These are phyloP conservation scores for Colletotrichum theobromicola DNA, from an alignment of 2,329 filamentous ascomycete species.

Conservation along the genomic window DNA sequence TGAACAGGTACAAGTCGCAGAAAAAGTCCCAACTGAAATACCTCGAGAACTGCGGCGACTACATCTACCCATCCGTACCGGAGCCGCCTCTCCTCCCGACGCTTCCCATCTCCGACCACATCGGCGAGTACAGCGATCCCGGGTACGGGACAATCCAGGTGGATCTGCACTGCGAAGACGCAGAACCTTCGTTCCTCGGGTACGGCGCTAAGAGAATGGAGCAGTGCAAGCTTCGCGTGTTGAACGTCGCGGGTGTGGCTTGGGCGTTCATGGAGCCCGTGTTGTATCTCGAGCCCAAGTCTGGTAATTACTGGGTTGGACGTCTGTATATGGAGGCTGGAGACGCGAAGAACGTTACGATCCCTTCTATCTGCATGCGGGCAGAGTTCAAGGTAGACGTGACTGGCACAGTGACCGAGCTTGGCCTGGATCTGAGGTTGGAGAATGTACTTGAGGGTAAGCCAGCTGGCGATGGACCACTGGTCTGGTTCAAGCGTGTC, in stretches of 20 bases:
- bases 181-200: neutral
- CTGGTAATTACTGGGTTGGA: constrained; percentile 25
- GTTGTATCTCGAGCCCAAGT: constrained; percentile 19
- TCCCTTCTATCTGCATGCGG: neutral
- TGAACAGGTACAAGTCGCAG: neutral
- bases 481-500: constrained; percentile 4
- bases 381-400: neutral
- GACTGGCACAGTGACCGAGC: neutral
- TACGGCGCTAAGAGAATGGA: neutral
- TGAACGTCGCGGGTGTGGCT: neutral
- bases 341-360: accelerated
- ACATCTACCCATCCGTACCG: constrained; percentile 19
- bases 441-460: neutral
- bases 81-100: constrained; percentile 33
- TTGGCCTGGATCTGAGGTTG: neutral
- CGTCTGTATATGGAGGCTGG: neutral
- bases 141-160: constrained; percentile 26
- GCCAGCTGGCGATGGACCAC: neutral
- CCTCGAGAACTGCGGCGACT: constrained; percentile 23
- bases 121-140: constrained; percentile 42
- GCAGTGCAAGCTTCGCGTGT: constrained; percentile 19
- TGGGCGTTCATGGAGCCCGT: neutral
- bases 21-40: neutral
- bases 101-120: constrained; percentile 45
- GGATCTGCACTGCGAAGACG: constrained; percentile 15